Base-by-base conservation (phyloP, 768 basidiomycete species). In the Terana coerulea region DNA sequence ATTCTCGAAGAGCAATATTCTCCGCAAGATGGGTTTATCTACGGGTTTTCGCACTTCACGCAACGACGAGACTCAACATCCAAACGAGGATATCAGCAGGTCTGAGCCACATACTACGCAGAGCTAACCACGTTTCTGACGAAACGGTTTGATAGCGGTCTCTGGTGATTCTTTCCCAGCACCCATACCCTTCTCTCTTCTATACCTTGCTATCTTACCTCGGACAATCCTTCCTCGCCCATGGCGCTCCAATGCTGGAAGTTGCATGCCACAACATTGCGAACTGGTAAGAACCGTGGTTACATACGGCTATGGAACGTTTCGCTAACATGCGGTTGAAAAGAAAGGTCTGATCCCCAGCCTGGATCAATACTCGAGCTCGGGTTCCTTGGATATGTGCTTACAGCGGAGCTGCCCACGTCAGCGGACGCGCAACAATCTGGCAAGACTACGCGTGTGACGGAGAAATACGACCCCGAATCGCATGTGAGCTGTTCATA, bases 261-360 rank as follows among this genome's bases (percentile, higher is more conserved):
- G 80, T 84, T 0, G 90, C 91, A 2, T 93, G 90, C 63, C 81
- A 94, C 60, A 88, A 89, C 53, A 86, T 93, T 22, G 80, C 89
- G 5, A 81, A 76, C 54, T 97, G 92, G 92, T 94, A 71, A 67
- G 81, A n/a, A n/a, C n/a, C n/a, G n/a, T n/a, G 69, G 25, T 17
- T 41, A 42, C 42, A 35, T 47, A 45, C 19, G 24, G 30, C 17
- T 15, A 36, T 43, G 47, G 48, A 10, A 34, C 17, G 28, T 46
- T 40, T 47, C 36, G 5, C 41, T 36, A 17, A 33, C 42, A 39
- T 50, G 37, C n/a, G 43, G 59, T 61, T 62, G 63, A 67, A 83
- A 81, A 59, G 67, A 72, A 76, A 94, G 94, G 92, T 81, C 84
- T 41, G 83, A 84, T 66, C 90, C 88, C 28, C 69, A 68, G 14